Base-by-base conservation (phyloP, 768 basidiomycete species). In the Lentinus brumalis region DNA sequence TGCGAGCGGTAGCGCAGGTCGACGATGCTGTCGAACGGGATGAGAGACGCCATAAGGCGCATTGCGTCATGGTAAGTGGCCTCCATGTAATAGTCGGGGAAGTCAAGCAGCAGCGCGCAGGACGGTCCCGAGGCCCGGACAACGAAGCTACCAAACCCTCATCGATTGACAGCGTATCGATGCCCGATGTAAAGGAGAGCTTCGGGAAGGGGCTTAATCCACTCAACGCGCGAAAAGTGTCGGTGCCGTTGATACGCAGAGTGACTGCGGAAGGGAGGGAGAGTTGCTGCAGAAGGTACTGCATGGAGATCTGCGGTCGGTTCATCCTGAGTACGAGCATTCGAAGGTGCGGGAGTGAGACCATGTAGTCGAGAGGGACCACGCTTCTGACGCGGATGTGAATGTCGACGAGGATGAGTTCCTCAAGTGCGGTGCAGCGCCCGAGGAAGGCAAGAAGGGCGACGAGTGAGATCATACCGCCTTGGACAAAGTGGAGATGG, bases 331-430 rank as follows among this genome's bases (percentile, higher is more conserved):
- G 57, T 16, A 46, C 46, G 30, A 63, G 62, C 35, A 42, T 45
- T 14, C 54, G 57, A 0, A 63, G 54, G 30, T 16, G 44, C n/a
- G 57, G 57, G 16, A 63, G 44, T 7, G 32, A 18, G 21, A 55
- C 49, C 41, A 26, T 9, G 26, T 40, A 16, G 53, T 58, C 53
- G n/a, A 39, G 57, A 14, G 53, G 50, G 16, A 59, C 54, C 1
- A 35, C 30, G 5, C 39, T 21, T 0, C 57, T 16, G 39, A 21
- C 30, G 5, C 57, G 57, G 50, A 63, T 50, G 62, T 59, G 59
- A 31, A 63, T 49, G 57, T 63, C 62, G n/a, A 50, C 57, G 41
- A 63, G 35, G 12, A 53, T 50, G 46, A 59, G 54, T 45, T 50
- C 35, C 30, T 57, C 47, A 29, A 63, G 62, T n/a, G 57, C 42